phyloP scores from a whole-genome alignment of 345 rosid genomes.

The Bruguiera sexangula region DNA sequence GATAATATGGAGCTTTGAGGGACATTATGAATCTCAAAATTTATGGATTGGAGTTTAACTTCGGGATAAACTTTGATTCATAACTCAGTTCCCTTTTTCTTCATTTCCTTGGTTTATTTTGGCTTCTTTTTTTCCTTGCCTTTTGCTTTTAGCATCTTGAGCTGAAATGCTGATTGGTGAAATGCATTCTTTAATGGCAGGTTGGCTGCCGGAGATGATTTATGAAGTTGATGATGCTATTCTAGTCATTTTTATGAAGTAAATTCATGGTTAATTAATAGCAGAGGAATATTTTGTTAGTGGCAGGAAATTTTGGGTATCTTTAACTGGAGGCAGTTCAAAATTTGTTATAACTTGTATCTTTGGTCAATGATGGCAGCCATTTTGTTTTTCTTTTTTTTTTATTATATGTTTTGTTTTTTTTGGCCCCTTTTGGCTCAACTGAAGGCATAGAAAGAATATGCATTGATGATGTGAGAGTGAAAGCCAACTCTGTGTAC shows the following conservation, averaged over 20 bases:
- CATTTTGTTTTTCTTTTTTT: too few species aligned
- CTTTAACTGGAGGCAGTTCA: slow-evolving; percentile 14
- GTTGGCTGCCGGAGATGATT: slow-evolving; percentile 13
- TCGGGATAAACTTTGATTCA: not conserved
- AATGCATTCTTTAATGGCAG: slow-evolving; percentile 24
- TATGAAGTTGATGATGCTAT: not conserved
- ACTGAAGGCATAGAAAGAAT: too few species aligned
- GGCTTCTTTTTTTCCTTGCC: not conserved
- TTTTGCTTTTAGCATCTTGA: not conserved
- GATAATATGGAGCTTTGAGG: too few species aligned
- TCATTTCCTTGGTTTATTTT: not conserved
- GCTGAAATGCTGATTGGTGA: not conserved
- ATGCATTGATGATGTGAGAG: too few species aligned
- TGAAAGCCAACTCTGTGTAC: too few species aligned
- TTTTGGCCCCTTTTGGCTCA: too few species aligned
- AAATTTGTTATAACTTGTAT: not conserved
- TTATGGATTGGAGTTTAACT: not conserved
- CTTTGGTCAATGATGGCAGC: too few species aligned
- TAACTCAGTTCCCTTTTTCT: not conserved
- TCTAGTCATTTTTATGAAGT: slow-evolving; percentile 7
- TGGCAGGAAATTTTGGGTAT: slow-evolving; percentile 37
- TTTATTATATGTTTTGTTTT: too few species aligned
- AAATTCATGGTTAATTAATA: slow-evolving; percentile 27
- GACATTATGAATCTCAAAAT: too few species aligned
- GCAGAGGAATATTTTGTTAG: slow-evolving; percentile 39